Percentiles rank a stretch among this genome's conserved stretches.
These are phyloP conservation scores for Penstemon eatonii DNA, from an alignment of 257 asterid genomes.

Conservation along the genomic window DNA sequence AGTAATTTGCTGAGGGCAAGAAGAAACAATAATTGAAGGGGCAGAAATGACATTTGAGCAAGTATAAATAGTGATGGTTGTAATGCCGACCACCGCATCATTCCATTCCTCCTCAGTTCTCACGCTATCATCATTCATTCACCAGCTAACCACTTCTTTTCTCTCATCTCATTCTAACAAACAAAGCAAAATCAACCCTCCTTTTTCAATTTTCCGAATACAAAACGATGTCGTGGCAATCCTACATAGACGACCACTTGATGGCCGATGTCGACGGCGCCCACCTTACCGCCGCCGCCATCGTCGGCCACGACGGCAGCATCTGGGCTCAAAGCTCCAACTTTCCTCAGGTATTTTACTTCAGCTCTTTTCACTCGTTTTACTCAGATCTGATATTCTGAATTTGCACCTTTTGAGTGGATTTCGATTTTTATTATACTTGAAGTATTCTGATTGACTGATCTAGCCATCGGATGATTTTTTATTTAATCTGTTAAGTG, in stretches of 20 bases:
- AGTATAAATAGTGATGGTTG: not conserved
- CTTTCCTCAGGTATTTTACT: constrained; percentile 65
- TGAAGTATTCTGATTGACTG: constrained; percentile 6
- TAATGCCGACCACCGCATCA: not conserved
- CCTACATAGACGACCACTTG: constrained; percentile 79
- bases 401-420: too few species aligned
- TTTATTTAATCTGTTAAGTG: not conserved
- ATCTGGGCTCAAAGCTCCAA: constrained; percentile 79
- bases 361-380: not conserved
- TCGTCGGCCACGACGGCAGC: constrained; percentile 74
- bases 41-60: not conserved
- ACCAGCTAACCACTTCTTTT: not conserved
- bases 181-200: not conserved
- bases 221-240: constrained; percentile 84
- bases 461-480: constrained; percentile 13
- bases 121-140: constrained; percentile 31
- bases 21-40: not conserved
- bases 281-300: constrained; percentile 72
- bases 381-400: not conserved
- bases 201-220: constrained; percentile 3
- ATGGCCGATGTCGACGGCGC: constrained; percentile 64
- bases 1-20: not conserved
- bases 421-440: not conserved
- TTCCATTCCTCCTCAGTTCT: not conserved
- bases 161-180: not conserved